Evolutionary conservation across 2,329 filamentous ascomycete species (phyloP).

Genomic region (Aspergillus felis): DNA sequence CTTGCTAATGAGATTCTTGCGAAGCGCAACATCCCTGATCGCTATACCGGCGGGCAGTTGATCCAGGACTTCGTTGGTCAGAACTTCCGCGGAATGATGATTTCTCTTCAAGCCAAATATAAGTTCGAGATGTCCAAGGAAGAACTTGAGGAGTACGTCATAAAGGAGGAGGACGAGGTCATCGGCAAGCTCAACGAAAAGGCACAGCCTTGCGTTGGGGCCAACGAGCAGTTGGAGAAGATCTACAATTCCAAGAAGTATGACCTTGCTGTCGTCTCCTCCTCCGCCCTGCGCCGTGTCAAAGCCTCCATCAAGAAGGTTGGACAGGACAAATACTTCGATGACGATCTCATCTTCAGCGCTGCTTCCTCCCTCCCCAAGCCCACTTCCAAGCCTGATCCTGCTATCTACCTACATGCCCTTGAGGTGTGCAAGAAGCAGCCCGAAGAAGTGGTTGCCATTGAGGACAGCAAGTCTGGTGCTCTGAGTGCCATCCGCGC

Average conservation of each 20-base stretch:
- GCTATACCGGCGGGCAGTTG: constrained; percentile 74
- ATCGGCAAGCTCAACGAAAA: constrained; percentile 72
- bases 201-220: constrained; percentile 65
- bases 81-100: constrained; percentile 92
- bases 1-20: constrained; percentile 82
- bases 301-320: constrained; percentile 74
- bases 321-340: constrained; percentile 75
- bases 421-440: constrained; percentile 69
- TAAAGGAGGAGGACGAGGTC: constrained; percentile 74
- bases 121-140: constrained; percentile 64
- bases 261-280: constrained; percentile 74
- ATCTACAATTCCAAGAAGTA: constrained; percentile 62
- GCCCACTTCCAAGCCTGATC: constrained; percentile 88
- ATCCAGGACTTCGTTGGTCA: constrained; percentile 87
- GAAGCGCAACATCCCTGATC: constrained; percentile 58
- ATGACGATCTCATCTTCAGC: constrained; percentile 70
- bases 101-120: constrained; percentile 69
- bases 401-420: constrained; percentile 79
- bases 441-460: constrained; percentile 68
- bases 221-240: constrained; percentile 63
- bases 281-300: constrained; percentile 73
- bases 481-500: constrained; percentile 73
- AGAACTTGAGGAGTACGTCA: constrained; percentile 71
- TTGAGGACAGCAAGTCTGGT: constrained; percentile 87
- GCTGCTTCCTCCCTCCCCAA: constrained; percentile 72